A percentile compares a stretch with the other conserved stretches of the same genome.
These are phyloP conservation scores for Fagopyrum tataricum DNA, from an alignment of 148 eudicot species.

Conservation along the genomic window DNA sequence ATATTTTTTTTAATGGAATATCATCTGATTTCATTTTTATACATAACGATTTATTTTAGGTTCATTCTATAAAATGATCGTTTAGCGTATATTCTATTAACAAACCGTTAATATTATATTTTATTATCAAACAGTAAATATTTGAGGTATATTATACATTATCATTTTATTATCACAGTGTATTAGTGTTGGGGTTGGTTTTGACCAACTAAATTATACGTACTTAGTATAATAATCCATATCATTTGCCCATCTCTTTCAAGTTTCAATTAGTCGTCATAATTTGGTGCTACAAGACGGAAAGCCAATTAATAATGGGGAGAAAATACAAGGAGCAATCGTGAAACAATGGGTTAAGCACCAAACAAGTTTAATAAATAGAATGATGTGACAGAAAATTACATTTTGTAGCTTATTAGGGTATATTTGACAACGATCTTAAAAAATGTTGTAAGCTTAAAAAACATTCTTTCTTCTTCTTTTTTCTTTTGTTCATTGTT, in stretches of 20 bases:
- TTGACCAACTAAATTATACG: neutral
- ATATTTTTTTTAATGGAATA: too few species aligned
- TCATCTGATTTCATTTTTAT: too few species aligned
- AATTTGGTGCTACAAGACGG: neutral
- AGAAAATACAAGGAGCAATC: slow-evolving; percentile 1
- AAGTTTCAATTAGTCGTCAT: neutral
- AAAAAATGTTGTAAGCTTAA: too few species aligned
- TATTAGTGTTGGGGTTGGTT: neutral
- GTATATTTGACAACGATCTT: too few species aligned
- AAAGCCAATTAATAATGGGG: neutral
- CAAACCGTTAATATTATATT: too few species aligned
- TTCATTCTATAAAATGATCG: too few species aligned
- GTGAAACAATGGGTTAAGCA: slow-evolving; percentile 3
- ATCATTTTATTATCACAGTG: too few species aligned
- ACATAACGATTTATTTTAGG: too few species aligned
- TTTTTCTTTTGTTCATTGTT: too few species aligned
- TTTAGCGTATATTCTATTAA: neutral
- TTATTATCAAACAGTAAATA: too few species aligned
- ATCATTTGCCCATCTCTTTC: neutral
- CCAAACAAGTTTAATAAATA: neutral
- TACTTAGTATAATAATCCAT: neutral
- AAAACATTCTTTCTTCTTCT: too few species aligned
- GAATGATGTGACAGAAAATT: neutral
- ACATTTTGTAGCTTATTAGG: neutral
- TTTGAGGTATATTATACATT: neutral